Evolutionary conservation across 2,329 filamentous ascomycete genomes (phyloP).

Genomic region (Zarea fungicola): DNA sequence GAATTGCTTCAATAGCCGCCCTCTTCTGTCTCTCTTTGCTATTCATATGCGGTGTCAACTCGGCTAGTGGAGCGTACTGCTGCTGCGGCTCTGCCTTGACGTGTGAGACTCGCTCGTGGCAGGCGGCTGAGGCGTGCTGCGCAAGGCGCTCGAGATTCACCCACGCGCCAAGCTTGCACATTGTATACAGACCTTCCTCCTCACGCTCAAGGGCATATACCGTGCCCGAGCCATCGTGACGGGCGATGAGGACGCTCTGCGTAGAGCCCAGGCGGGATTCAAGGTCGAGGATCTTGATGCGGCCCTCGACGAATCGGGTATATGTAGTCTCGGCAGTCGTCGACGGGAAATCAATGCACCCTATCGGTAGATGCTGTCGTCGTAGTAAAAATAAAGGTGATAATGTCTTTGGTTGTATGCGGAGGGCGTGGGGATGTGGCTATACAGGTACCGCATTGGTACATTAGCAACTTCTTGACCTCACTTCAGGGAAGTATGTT

Average conservation of each 20-base stretch:
- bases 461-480: background rate
- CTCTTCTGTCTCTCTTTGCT: conserved; percentile 50
- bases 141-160: conserved; percentile 53
- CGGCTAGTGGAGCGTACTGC: conserved; percentile 21
- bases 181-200: conserved; percentile 53
- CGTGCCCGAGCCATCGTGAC: conserved; percentile 48
- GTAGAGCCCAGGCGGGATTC: conserved; percentile 52
- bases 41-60: conserved; percentile 35
- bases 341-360: conserved; percentile 52
- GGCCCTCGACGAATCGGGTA: conserved; percentile 55
- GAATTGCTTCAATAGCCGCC: conserved; percentile 58
- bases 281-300: conserved; percentile 58
- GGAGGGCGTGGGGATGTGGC: conserved; percentile 51
- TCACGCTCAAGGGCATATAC: conserved; percentile 64
- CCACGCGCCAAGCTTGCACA: conserved; percentile 66
- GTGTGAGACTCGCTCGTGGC: conserved; percentile 25
- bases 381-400: conserved; percentile 59
- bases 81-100: conserved; percentile 14
- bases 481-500: too few species aligned
- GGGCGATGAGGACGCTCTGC: conserved; percentile 56
- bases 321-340: conserved; percentile 46
- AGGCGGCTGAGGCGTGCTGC: conserved; percentile 39
- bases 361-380: conserved; percentile 55
- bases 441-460: conserved; percentile 23
- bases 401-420: conserved; percentile 48